Evolutionary conservation across 371 early-diverging fungal species (phyloP).

Genomic region (Mucor indicus): DNA sequence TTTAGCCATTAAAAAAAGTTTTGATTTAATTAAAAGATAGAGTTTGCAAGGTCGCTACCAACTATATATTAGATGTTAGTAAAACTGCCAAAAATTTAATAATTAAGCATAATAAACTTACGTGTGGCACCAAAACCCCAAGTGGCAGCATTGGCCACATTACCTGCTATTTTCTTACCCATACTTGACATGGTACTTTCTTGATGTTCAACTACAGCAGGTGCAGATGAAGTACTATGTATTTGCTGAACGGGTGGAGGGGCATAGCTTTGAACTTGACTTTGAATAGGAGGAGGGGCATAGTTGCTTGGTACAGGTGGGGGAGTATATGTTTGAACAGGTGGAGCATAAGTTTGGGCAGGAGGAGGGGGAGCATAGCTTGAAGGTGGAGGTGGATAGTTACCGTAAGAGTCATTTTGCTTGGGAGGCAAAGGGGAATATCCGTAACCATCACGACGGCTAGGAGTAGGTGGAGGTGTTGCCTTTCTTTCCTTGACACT

Average conservation of each 20-base stretch:
- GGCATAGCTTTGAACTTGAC: conserved; percentile 2
- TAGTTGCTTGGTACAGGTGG: conserved; percentile 8
- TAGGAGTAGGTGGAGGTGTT: conserved; percentile 5
- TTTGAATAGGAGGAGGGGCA: conserved; percentile 15
- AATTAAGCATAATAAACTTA: conserved; percentile 16
- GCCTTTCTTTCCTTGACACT: neutral
- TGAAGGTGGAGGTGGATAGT: conserved; percentile 12
- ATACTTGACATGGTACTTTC: conserved; percentile 17
- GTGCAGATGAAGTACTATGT: conserved; percentile 4
- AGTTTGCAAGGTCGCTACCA: conserved; percentile 25
- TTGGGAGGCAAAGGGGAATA: conserved; percentile 11
- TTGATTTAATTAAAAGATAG: conserved; percentile 26
- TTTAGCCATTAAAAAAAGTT: too few relatives aligned
- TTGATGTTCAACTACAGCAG: conserved; percentile 11
- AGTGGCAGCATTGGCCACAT: conserved; percentile 35
- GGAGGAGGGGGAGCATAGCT: conserved; percentile 2
- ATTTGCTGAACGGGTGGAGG: conserved; percentile 9
- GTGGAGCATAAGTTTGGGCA: conserved; percentile 17
- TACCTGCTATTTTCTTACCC: conserved; percentile 20
- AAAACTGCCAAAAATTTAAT: conserved; percentile 2
- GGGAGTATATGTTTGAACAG: conserved; percentile 16
- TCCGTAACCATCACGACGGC: conserved; percentile 7
- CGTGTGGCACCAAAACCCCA: conserved; percentile 44
- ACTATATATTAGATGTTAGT: too few relatives aligned
- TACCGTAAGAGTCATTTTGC: conserved; percentile 21